These are phyloP conservation scores for Coemansia sp. DNA, from an alignment of 192 early-diverging fungal genomes.

Conservation along the genomic window DNA sequence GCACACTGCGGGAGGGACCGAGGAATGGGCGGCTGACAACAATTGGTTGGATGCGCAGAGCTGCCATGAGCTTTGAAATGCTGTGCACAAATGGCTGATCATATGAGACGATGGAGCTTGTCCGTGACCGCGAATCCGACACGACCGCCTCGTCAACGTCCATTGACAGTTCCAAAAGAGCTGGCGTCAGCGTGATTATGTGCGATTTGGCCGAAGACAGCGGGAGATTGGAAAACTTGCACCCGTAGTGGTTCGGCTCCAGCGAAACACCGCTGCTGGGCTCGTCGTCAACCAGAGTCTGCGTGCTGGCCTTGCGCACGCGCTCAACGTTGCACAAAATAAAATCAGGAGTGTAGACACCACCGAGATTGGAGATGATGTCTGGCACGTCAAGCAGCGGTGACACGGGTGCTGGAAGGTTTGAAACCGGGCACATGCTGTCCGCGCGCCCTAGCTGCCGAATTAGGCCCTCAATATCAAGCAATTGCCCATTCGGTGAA, in stretches of 20 bases:
- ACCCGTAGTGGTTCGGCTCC: background rate
- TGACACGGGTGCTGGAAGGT: background rate
- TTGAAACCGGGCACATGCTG: background rate
- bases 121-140: constrained; percentile 21
- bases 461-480: background rate
- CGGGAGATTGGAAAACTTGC: background rate
- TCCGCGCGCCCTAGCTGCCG: background rate
- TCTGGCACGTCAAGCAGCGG: constrained; percentile 11
- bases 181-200: too few relatives aligned
- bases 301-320: constrained; percentile 12
- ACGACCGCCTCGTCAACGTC: constrained; percentile 29
- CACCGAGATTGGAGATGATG: constrained; percentile 32
- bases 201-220: background rate
- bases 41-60: constrained; percentile 33
- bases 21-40: constrained; percentile 37
- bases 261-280: background rate
- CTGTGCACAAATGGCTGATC: constrained; percentile 10
- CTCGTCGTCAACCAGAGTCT: constrained; percentile 9
- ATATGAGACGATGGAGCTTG: constrained; percentile 15
- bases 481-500: too few relatives aligned
- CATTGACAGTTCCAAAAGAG: constrained; percentile 11
- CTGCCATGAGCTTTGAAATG: constrained; percentile 28
- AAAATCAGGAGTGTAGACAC: constrained; percentile 23
- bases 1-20: constrained; percentile 28
- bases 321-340: constrained; percentile 7